Conservation (phyloP, 2,329 filamentous ascomycete species). For the Phialophora macrospora region DNA sequence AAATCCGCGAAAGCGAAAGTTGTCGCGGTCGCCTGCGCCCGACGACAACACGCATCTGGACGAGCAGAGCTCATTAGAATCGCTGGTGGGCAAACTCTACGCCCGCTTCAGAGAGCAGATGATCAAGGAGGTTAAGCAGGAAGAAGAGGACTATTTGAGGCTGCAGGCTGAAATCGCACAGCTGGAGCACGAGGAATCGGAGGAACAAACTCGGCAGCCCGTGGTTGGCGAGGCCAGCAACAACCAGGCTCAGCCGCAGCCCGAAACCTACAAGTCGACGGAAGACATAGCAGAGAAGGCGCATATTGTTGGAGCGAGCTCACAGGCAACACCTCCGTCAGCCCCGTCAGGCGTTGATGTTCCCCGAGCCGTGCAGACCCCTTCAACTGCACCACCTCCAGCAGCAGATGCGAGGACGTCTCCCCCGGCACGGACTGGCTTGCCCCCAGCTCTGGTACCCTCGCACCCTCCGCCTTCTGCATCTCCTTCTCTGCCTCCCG, state of each 20-base stretch:
- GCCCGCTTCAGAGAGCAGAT: slow-evolving; percentile 72
- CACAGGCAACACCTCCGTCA: slow-evolving; percentile 30
- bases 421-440: slow-evolving; percentile 13
- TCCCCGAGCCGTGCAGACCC: slow-evolving; percentile 19
- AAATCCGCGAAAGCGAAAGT: slow-evolving; percentile 74
- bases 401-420: slow-evolving; percentile 16
- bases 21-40: slow-evolving; percentile 66
- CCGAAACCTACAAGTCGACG: background rate
- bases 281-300: slow-evolving; percentile 14
- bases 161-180: slow-evolving; percentile 71
- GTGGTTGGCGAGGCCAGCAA: slow-evolving; percentile 13
- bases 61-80: slow-evolving; percentile 30
- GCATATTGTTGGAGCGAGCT: slow-evolving; percentile 12
- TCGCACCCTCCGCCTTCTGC: slow-evolving; percentile 29
- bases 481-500: slow-evolving; percentile 20
- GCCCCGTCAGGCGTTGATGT: slow-evolving; percentile 31
- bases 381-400: slow-evolving; percentile 14
- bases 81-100: slow-evolving; percentile 74
- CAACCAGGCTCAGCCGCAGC: slow-evolving; percentile 5
- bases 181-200: slow-evolving; percentile 66
- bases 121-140: slow-evolving; percentile 71
- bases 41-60: slow-evolving; percentile 12
- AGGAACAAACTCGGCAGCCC: slow-evolving; percentile 44
- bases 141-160: slow-evolving; percentile 70
- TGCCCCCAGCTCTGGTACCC: slow-evolving; percentile 20